Evolutionary conservation across 2,329 filamentous ascomycete species (phyloP).

Genomic region (Onygena corvina): DNA sequence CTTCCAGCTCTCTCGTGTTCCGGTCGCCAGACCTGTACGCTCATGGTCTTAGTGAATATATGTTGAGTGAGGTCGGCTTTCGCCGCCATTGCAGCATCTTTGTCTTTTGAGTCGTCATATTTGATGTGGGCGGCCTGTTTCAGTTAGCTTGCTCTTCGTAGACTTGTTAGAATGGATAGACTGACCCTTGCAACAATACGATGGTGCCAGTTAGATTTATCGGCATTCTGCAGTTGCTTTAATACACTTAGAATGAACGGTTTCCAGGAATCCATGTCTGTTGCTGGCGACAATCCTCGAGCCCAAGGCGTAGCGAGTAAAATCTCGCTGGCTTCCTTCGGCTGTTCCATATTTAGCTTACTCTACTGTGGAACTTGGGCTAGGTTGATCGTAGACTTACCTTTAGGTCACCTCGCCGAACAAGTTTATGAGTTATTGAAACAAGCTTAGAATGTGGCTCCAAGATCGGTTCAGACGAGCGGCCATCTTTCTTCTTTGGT

Average conservation of each 20-base stretch:
- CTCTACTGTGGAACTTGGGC: slow-evolving; percentile 16
- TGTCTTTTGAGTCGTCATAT: slow-evolving; percentile 44
- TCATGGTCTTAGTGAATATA: slow-evolving; percentile 89
- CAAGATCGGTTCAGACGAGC: slow-evolving; percentile 57
- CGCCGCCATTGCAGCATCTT: slow-evolving; percentile 46
- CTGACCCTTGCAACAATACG: slow-evolving; percentile 68
- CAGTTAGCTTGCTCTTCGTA: slow-evolving; percentile 2
- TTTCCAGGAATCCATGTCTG: slow-evolving; percentile 44
- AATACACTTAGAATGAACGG: slow-evolving; percentile 50
- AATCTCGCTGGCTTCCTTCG: slow-evolving; percentile 38
- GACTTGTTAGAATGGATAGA: slow-evolving; percentile 18
- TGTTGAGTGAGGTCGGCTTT: slow-evolving; percentile 71
- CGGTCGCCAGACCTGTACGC: slow-evolving; percentile 88
- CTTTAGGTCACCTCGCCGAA: slow-evolving; percentile 40
- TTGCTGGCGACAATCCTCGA: slow-evolving; percentile 38
- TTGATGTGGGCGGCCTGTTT: slow-evolving; percentile 46
- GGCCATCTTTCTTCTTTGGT: slow-evolving; percentile 48
- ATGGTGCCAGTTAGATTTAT: slow-evolving; percentile 93
- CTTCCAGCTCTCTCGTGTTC: slow-evolving; percentile 73
- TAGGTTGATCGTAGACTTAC: slow-evolving; percentile 20
- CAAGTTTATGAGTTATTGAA: slow-evolving; percentile 69
- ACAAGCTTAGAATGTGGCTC: slow-evolving; percentile 91
- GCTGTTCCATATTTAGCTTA: slow-evolving; percentile 30
- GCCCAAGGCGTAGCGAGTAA: slow-evolving; percentile 45
- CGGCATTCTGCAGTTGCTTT: slow-evolving; percentile 51